Base-by-base conservation (phyloP, 2,329 filamentous ascomycete genomes). In the Aspergillus hortae region DNA sequence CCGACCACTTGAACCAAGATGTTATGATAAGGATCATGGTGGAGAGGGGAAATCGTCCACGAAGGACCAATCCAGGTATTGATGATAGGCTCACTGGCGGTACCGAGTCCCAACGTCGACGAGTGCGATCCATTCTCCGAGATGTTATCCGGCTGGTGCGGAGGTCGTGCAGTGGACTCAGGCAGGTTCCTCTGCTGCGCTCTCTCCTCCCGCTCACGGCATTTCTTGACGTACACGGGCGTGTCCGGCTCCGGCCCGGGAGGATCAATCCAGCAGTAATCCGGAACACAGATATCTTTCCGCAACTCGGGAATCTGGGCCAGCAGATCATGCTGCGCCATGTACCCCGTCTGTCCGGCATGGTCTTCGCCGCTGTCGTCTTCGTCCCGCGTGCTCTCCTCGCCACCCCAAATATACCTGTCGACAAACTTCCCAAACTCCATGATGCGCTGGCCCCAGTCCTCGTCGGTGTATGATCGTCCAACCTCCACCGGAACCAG, bases 1-100 rank as follows among this genome's bases (percentile, higher is more conserved):
- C 94, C 94, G 0, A 95, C 89, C 0, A 95, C 88, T 69, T 97
- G 94, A 21, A 86, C 86, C 4, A 97, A 81, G 44, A 97, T 83
- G 65, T 97, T 97, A 67, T 96, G 90, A 68, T 96, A 95, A 1
- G 89, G 90, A 64, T 97, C 94, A 1, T 90, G 95, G 69, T 99
- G 94, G 1, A 97, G 77, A 1, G 94, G 94, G 1, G 91, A 96
- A 57, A 96, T 92, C 0, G 94, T 97, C 46, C 85, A 86, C 0
- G 85, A 77, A 0, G 94, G 94, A 0, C 94, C 94, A 57, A 97
- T 87, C 94, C 94, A 99, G 6, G 90, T 91, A 70, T 97, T 95
- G 15, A 95, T 78, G 41, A 88, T 76, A 0, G 90, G 90, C 19
- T 83, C 79, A 6, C 45, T 54, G 0, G 64, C 58, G 38, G 65